Conservation (phyloP, 352 stramenopile genomes). For the Phytophthora podocarpi region DNA sequence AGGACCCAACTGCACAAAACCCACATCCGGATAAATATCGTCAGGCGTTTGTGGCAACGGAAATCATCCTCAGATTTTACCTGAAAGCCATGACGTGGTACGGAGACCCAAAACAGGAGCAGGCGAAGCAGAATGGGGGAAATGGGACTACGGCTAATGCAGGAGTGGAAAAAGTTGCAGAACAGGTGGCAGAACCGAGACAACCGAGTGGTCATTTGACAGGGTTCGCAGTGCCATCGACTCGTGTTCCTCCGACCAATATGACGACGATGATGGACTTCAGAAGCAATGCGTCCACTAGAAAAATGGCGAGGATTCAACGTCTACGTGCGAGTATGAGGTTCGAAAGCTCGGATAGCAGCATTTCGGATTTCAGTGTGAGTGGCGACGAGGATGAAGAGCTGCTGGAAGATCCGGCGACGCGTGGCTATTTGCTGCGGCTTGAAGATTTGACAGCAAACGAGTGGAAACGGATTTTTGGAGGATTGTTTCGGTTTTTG, state of each 20-base stretch:
- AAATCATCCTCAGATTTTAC: constrained; percentile 82
- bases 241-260: constrained; percentile 11
- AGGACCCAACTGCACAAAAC: constrained; percentile 26
- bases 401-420: constrained; percentile 33
- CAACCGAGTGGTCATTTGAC: neutral
- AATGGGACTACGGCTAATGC: neutral
- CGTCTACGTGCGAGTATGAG: constrained; percentile 43
- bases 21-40: constrained; percentile 54
- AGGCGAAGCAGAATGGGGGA: neutral
- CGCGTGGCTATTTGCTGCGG: constrained; percentile 67
- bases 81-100: constrained; percentile 77
- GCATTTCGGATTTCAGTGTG: constrained; percentile 45
- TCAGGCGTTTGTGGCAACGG: constrained; percentile 60
- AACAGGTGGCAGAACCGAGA: neutral
- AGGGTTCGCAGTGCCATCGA: constrained; percentile 8
- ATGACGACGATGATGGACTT: constrained; percentile 34
- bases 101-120: constrained; percentile 48
- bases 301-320: constrained; percentile 47
- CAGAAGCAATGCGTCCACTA: constrained; percentile 37
- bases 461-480: constrained; percentile 81
- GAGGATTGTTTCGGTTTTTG: constrained; percentile 60
- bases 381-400: constrained; percentile 32
- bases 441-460: constrained; percentile 66
- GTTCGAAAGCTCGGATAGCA: constrained; percentile 50
- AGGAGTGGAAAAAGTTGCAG: neutral